Percentiles rank a stretch among this genome's conserved stretches.
Evolutionary conservation across 352 stramenopile genomes (phyloP).

Genomic region (Pelagophyceae sp.): DNA sequence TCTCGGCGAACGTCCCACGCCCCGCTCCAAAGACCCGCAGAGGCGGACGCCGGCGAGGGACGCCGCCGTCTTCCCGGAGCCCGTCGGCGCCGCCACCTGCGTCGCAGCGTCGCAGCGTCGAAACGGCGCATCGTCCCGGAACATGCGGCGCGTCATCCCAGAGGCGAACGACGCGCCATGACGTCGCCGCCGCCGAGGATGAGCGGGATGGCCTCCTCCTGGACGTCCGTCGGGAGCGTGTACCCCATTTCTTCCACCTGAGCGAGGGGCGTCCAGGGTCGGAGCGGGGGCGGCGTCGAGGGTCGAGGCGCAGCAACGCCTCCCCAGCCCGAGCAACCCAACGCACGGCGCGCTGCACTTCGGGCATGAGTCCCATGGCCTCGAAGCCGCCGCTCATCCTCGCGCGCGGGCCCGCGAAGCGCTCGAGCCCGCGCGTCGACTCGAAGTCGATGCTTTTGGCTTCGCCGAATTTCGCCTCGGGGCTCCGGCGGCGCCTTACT

Average conservation of each 20-base stretch:
- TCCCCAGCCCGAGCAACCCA: neutral
- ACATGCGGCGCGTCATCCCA: conserved; percentile 26
- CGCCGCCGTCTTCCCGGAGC: conserved; percentile 80
- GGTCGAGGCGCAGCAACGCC: neutral
- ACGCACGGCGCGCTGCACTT: conserved; percentile 29
- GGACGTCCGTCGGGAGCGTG: conserved; percentile 63
- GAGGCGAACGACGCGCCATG: conserved; percentile 31
- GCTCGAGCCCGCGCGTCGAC: no score
- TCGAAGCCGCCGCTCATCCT: conserved; percentile 40
- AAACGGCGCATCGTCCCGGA: no score
- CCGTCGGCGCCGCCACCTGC: conserved; percentile 63
- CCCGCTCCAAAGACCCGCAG: neutral
- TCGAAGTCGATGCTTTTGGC: no score
- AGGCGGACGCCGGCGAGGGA: no score
- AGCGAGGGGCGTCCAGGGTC: neutral
- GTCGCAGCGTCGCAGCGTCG: neutral
- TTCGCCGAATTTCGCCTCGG: no score
- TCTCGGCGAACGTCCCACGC: no score
- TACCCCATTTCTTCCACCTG: conserved; percentile 17
- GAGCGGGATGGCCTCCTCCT: conserved; percentile 76
- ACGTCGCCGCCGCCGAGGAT: conserved; percentile 77
- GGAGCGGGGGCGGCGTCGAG: neutral
- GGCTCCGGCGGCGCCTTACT: no score
- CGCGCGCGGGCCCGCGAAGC: no score
- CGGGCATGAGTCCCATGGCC: conserved; percentile 31